phyloP scores from a whole-genome alignment of 2,329 filamentous ascomycete genomes.

The Colletotrichum noveboracense region DNA sequence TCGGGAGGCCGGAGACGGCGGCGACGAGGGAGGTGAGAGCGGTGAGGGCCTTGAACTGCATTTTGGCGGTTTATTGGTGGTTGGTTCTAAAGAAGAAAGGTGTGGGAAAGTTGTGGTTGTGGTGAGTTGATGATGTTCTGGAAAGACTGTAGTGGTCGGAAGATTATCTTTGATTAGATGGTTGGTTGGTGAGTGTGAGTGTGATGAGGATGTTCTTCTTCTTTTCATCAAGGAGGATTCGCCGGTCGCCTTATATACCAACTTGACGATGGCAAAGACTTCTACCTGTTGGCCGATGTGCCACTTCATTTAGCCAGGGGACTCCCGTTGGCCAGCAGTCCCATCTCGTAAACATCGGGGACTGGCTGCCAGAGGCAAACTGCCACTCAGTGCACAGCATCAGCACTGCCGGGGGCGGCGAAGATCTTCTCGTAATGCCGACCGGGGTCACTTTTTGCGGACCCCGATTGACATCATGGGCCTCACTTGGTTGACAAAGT shows the following conservation, averaged over 20 bases:
- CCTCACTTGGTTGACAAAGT: background rate
- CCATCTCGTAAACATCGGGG: slow-evolving; percentile 7
- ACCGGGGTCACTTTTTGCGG: background rate
- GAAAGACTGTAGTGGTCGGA: slow-evolving; percentile 10
- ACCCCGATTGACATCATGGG: slow-evolving; percentile 12
- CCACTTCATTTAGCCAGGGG: background rate
- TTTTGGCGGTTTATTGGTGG: background rate
- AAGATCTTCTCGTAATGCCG: slow-evolving; percentile 21
- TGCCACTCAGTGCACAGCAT: background rate
- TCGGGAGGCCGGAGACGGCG: slow-evolving; percentile 24
- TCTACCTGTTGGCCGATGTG: background rate
- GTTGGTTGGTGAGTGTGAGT: background rate
- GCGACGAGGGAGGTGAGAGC: slow-evolving; percentile 31
- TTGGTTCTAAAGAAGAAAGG: background rate
- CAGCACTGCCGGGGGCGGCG: background rate
- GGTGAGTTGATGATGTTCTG: background rate
- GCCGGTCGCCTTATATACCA: background rate
- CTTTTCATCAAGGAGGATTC: background rate
- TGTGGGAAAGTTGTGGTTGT: background rate
- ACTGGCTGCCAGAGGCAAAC: background rate
- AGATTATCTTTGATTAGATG: background rate
- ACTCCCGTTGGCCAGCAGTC: background rate
- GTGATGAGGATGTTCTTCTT: background rate
- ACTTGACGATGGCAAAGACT: background rate
- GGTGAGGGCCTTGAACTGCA: slow-evolving; percentile 25